Conservation (phyloP, 495 filamentous ascomycete genomes). For the Amniculicola lignicola region DNA sequence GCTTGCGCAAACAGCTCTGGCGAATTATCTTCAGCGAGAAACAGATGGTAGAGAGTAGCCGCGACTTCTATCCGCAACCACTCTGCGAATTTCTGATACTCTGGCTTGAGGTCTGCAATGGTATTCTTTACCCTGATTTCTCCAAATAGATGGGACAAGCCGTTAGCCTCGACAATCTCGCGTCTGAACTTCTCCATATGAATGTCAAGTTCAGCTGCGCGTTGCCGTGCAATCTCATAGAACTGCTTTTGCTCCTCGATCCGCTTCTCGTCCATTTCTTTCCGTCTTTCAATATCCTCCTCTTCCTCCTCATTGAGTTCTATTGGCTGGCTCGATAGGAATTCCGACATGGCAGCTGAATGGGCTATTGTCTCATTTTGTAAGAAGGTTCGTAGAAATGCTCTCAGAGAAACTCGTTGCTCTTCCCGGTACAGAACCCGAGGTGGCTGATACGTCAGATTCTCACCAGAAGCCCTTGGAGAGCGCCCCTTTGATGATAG, state of each 20-base stretch:
- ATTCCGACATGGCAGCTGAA: slow-evolving; percentile 76
- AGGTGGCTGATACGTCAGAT: slow-evolving; percentile 28
- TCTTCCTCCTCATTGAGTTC: slow-evolving; percentile 75
- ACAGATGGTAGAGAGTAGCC: slow-evolving; percentile 93
- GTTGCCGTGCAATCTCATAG: slow-evolving; percentile 89
- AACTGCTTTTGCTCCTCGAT: slow-evolving; percentile 90
- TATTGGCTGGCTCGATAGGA: slow-evolving; percentile 68
- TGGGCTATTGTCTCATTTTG: slow-evolving; percentile 79
- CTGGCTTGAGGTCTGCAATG: slow-evolving; percentile 81
- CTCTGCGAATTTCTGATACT: slow-evolving; percentile 97
- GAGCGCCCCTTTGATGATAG: slow-evolving; percentile 40
- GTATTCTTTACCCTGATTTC: slow-evolving; percentile 85
- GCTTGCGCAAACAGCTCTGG: slow-evolving; percentile 92
- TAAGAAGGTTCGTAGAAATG: slow-evolving; percentile 79
- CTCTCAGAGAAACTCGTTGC: slow-evolving; percentile 86
- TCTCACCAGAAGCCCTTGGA: slow-evolving; percentile 52
- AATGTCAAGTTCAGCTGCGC: slow-evolving; percentile 87
- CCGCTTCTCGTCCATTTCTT: slow-evolving; percentile 79
- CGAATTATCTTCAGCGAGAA: slow-evolving; percentile 96
- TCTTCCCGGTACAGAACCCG: slow-evolving; percentile 75
- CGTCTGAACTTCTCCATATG: slow-evolving; percentile 89
- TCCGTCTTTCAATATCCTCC: slow-evolving; percentile 72
- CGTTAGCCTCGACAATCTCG: slow-evolving; percentile 77
- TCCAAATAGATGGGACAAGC: slow-evolving; percentile 85
- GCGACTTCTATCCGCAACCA: slow-evolving; percentile 98